Base-by-base conservation (phyloP, 208 protist species). In the Leishmania tropica region DNA sequence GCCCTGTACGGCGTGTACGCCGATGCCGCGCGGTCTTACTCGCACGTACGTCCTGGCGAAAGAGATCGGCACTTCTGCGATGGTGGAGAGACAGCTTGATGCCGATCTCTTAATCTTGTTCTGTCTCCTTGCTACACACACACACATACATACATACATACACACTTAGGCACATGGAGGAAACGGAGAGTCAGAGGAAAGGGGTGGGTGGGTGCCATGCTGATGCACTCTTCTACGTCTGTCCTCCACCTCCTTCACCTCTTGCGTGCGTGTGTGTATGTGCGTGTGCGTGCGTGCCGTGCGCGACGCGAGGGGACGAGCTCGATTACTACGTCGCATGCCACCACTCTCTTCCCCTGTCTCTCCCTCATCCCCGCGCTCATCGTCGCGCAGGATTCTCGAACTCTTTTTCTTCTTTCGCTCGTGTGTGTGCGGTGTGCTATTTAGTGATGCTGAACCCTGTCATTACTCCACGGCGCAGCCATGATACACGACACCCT, bases 21-120 rank as follows among this genome's bases (percentile, higher is more conserved):
- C 67, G 40, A 48, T 72, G 67, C 40, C 40, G 31, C 67, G 21
- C 37, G 35, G 6, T 17, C 6, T 72, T n/a, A 48, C 67, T 72
- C 21, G 17, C 15, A 72, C 19, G 8, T 47, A 47, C 15, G 31
- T 17, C 48, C 11, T 72, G 40, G 67, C 40, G 31, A 48, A 47
- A 72, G 24, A 4, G 21, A 21, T 74, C 28, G 10, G 11, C 10
- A 31, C 40, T 28, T 35, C 47, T n/a, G 70, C 70, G 21, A 74
- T 19, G n/a, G 70, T 21, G 70, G 45, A 45, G 37, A 21, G 7
- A 40, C 24, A 45, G 8, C 24, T 53, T 54, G 70, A 74, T 54
- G 24, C 70, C 70, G 70, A 74, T n/a, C 47, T 74, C 70, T 74
- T 45, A 13, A 7, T 74, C 24, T 45, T 74, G 37, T 45, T 54